phyloP scores from a whole-genome alignment of 257 asterid genomes.

The Ocimum tenuiflorum region DNA sequence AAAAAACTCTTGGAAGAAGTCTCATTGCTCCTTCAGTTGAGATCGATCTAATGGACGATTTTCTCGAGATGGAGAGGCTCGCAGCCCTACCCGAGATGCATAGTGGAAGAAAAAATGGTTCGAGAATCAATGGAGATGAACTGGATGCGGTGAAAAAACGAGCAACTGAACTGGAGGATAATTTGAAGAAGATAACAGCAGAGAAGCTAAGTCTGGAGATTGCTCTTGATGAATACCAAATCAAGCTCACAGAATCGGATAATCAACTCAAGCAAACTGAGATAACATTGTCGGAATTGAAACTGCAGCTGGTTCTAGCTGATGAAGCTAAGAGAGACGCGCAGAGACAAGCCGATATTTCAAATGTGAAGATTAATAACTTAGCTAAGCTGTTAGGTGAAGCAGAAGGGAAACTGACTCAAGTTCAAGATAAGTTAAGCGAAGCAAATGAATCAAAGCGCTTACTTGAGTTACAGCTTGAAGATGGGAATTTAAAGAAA shows the following conservation, averaged over 20 bases:
- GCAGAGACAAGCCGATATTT: constrained; percentile 33
- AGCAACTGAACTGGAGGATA: constrained; percentile 45
- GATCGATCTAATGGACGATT: constrained; percentile 77
- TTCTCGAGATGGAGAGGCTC: constrained; percentile 86
- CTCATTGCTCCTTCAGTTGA: constrained; percentile 37
- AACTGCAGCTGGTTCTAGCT: constrained; percentile 37
- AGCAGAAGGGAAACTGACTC: constrained; percentile 33
- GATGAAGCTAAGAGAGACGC: constrained; percentile 43
- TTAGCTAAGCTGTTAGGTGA: constrained; percentile 37
- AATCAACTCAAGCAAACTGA: constrained; percentile 43
- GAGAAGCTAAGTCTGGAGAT: constrained; percentile 50
- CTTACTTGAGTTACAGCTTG: constrained; percentile 31
- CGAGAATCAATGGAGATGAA: constrained; percentile 32
- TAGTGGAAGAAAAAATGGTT: constrained; percentile 15
- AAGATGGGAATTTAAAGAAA: constrained; percentile 34
- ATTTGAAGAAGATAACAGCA: constrained; percentile 32
- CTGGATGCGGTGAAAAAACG: constrained; percentile 24
- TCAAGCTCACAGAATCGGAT: constrained; percentile 44
- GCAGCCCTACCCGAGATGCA: constrained; percentile 41
- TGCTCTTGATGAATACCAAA: constrained; percentile 36
- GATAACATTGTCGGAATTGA: constrained; percentile 32
- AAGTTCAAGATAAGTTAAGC: constrained; percentile 36
- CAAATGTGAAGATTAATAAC: constrained; percentile 35
- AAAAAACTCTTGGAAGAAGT: constrained; percentile 28
- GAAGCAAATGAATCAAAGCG: constrained; percentile 32